Evolutionary conservation across 2,329 filamentous ascomycete species (phyloP), one percentile per base, ranked within the genome.

Genomic region (Trichoderma breve): DNA sequence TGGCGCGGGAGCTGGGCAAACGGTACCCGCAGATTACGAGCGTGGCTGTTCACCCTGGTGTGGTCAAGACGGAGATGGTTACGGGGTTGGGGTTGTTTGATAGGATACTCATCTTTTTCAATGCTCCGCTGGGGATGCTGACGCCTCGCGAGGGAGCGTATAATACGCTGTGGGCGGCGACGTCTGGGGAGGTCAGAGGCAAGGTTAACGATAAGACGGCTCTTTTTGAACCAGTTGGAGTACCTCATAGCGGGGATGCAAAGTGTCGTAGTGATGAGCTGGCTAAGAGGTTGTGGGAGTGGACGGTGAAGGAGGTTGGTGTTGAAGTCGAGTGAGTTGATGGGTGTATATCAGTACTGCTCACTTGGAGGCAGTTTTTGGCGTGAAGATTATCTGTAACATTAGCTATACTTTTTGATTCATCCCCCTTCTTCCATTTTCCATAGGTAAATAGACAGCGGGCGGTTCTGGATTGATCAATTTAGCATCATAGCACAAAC

Each of bases 161-260:
- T 51, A 69, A 69, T 9, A 72, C 57, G 2, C 18, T 72, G 18
- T 72, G 70, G 70, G 70, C 70, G 43, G 64, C 70, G 11, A 72
- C 70, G 32, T 30, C 58, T 15, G 14, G 26, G n/a, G 70, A 72
- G 11, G 57, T 69, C 1, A 68, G 39, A 30, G 64, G 34, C 6
- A 69, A 47, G n/a, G 74, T 78, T 3, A 75, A 79, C n/a, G 77
- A 81, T 0, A 76, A 76, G 71, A 79, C 78, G 6, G 79, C 78
- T 71, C 80, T 80, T 70, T 81, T 82, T 66, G 78, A 77, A 74
- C 80, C 80, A 0, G 75, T 82, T 2, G 80, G 80, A 5, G 57
- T 32, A n/a, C 26, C 47, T 32, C 66, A 65, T 24, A 6, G 3
- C 14, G 74, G 79, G 6, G 68, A 67, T 9, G 77, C 73, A 6